A percentile compares a stretch with the other conserved stretches of the same genome.
phyloP scores from a whole-genome alignment of 129 eudicot species.

The Ambrosia trifida region DNA sequence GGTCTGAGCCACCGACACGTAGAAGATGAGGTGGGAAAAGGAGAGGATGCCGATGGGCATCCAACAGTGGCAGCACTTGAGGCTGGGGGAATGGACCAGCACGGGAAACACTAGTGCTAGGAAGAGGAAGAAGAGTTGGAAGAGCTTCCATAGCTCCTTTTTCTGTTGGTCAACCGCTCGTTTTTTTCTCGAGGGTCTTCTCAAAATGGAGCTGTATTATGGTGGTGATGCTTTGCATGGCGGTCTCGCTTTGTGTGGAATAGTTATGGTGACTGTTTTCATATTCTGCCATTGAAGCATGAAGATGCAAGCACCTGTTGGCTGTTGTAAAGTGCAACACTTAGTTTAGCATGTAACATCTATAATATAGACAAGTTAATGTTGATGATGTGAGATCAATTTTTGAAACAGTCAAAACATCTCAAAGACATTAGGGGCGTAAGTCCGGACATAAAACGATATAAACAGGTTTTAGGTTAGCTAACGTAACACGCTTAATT shows the following conservation, averaged over 20 bases:
- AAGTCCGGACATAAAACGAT: too few species aligned
- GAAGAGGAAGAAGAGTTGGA: slow-evolving; percentile 63
- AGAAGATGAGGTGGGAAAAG: slow-evolving; percentile 57
- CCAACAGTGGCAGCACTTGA: slow-evolving; percentile 70
- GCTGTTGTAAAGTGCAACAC: not conserved
- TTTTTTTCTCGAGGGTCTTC: slow-evolving; percentile 75
- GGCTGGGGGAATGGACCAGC: slow-evolving; percentile 40
- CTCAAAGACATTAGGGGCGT: too few species aligned
- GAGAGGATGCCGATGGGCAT: slow-evolving; percentile 59
- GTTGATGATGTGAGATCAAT: too few species aligned
- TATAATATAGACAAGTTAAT: not conserved
- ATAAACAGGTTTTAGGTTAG: too few species aligned
- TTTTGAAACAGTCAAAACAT: too few species aligned
- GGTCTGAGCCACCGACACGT: slow-evolving; percentile 71
- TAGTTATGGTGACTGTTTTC: slow-evolving; percentile 37
- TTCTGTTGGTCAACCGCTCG: slow-evolving; percentile 61
- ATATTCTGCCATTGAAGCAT: slow-evolving; percentile 64
- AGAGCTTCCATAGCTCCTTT: slow-evolving; percentile 61
- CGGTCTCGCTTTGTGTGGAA: slow-evolving; percentile 45
- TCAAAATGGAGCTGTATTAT: slow-evolving; percentile 77
- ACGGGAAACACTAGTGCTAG: slow-evolving; percentile 43
- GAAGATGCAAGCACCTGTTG: not conserved
- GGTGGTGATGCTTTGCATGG: slow-evolving; percentile 59
- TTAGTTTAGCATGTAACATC: not conserved
- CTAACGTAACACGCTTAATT: too few species aligned